Evolutionary conservation across 1,139 yeast species (phyloP), one percentile per base, ranked within the genome.

Genomic region (Geotrichum carabidarum): DNA sequence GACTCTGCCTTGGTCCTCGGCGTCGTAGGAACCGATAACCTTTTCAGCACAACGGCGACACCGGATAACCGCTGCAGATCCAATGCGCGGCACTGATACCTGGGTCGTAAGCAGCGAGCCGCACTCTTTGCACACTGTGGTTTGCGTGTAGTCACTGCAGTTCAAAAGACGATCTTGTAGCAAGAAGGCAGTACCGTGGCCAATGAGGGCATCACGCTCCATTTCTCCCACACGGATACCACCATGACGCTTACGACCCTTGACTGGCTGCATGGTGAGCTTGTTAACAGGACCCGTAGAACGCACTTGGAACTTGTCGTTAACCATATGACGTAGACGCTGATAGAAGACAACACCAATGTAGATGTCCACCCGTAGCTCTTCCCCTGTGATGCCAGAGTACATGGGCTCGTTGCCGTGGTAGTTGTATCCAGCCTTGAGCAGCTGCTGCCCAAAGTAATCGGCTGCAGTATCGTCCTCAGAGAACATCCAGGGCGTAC

Each of bases 201-300:
- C 99, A 70, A 93, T 90, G 65, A 93, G 78, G 1, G 99, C 99
- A 78, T 93, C 99, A 76, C 99, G 87, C 76, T 93, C 99, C 99
- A 93, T 93, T 73, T 93, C 99, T 71, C 99, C 99, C 43, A 93
- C 95, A 79, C 99, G 95, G 65, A 93, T 93, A 85, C 99, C 99
- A 74, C 99, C 99, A 62, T 86, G 84, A 75, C 99, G 84, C 83
- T 93, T 94, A 76, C 99, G 86, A 67, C 99, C 99, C 77, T 94
- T 93, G 58, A 93, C 99, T 48, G 99, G 99, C 78, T 93, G 99
- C 97, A 93, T 91, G 15, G 99, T 94, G 67, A 93, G 79, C 38
- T 95, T 83, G 72, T 91, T 91, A 41, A 93, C 98, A 5, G 99
- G 98, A 68, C 99, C 99, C 15, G 99, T 93, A 6, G 97, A 88